Base-by-base conservation (phyloP, 768 basidiomycete genomes). In the Amanita subjunquillea region DNA sequence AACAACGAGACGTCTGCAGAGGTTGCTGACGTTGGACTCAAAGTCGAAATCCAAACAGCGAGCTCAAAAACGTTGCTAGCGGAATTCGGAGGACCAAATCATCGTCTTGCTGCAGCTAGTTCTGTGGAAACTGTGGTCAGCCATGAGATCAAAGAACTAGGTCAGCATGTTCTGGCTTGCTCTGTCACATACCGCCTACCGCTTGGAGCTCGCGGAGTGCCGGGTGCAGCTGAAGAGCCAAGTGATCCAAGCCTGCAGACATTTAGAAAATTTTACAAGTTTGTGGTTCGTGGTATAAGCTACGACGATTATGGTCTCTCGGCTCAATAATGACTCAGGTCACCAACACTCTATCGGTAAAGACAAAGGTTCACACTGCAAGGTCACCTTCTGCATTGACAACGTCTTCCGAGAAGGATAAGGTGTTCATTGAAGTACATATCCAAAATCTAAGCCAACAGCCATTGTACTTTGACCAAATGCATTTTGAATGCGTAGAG, bases 131-230 rank as follows among this genome's bases (percentile, higher is more conserved):
- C 73, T 40, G 69, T 87, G 13, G 83, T 91, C 1, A 74, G 81
- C 55, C 87, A 91, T 60, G 94, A 97, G 69, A 88, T 96, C 58
- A 96, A 96, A 67, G 93, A 97, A 62, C 73, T 95, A 17, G 92
- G 91, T 0, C 83, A 91, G 62, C 92, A 95, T 65, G 88, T 94
- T 9, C 70, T 97, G 37, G 88, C 83, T 2, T 92, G 91, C 61
- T 82, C 82, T 5, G 87, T 95, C 25, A 77, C 78, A 22, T 96
- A 95, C 71, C 82, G 78, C n/a, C 72, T 86, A 9, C 83, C 84
- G 2, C 74, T 77, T 13, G 76, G 77, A 53, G 67, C 72, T 42
- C 76, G 79, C n/a, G 66, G 70, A 23, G 62, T 74, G 4, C 73
- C 76, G 6, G 73, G 71, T n/a, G 67, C 76, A 13, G 62, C 69